phyloP scores from a whole-genome alignment of 495 filamentous ascomycete species.

The Patellaria atrata region DNA sequence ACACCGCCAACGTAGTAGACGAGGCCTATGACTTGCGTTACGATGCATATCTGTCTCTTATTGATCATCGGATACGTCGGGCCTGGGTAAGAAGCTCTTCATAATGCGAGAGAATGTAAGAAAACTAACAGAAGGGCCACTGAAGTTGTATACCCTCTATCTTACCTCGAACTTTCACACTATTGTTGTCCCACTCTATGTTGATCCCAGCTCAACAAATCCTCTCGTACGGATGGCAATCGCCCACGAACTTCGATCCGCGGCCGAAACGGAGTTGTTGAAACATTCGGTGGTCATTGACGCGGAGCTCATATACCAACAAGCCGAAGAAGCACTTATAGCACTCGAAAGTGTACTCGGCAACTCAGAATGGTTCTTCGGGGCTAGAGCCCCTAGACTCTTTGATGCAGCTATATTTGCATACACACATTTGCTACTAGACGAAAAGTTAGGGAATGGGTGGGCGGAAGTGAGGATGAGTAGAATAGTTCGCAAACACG shows the following conservation, averaged over 20 bases:
- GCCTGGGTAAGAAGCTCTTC: slow-evolving; percentile 52
- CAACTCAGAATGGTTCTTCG: slow-evolving; percentile 53
- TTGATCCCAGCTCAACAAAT: slow-evolving; percentile 46
- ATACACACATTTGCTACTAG: slow-evolving; percentile 72
- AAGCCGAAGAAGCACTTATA: slow-evolving; percentile 55
- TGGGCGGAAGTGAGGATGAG: slow-evolving; percentile 33
- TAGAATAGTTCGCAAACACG: slow-evolving; percentile 23
- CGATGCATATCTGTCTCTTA: slow-evolving; percentile 65
- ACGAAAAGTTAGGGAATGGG: slow-evolving; percentile 33
- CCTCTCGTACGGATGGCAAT: slow-evolving; percentile 44
- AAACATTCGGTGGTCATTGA: slow-evolving; percentile 49
- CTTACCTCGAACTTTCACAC: slow-evolving; percentile 47
- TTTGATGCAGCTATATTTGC: slow-evolving; percentile 85
- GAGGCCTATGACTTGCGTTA: slow-evolving; percentile 45
- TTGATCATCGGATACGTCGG: slow-evolving; percentile 69
- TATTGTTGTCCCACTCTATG: slow-evolving; percentile 56
- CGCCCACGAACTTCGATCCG: slow-evolving; percentile 49
- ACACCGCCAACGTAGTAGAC: slow-evolving; percentile 34
- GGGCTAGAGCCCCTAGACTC: slow-evolving; percentile 43
- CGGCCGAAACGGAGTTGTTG: slow-evolving; percentile 58
- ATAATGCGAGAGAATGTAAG: neutral
- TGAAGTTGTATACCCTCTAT: slow-evolving; percentile 76
- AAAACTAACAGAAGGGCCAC: slow-evolving; percentile 1
- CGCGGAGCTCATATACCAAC: slow-evolving; percentile 45
- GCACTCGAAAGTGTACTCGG: slow-evolving; percentile 60